These are phyloP conservation scores for Monosporascus cannonballus DNA, from an alignment of 2,329 filamentous ascomycete genomes.

Conservation along the genomic window DNA sequence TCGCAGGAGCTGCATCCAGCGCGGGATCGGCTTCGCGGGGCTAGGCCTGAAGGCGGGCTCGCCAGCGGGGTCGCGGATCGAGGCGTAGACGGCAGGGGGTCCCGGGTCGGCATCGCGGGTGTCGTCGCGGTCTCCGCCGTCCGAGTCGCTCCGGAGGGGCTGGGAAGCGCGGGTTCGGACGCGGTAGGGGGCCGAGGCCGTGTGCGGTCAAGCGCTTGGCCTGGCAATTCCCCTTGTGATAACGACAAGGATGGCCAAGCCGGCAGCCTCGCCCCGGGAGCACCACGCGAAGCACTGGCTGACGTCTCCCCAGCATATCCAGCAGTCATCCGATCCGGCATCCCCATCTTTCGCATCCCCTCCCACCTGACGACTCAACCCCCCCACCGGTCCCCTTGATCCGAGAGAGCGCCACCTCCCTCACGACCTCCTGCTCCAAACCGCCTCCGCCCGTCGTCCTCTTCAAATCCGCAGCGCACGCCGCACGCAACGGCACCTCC, in stretches of 20 bases:
- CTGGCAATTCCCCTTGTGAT: background rate
- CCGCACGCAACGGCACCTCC: conserved; percentile 42
- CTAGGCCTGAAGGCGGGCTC: no score
- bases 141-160: no score
- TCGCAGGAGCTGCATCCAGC: conserved; percentile 35
- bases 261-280: no score
- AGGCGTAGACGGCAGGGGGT: no score
- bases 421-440: conserved; percentile 22
- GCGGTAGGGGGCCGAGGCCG: no score
- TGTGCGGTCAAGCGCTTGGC: no score
- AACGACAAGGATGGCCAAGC: no score
- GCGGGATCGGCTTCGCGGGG: no score
- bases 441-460: conserved; percentile 16
- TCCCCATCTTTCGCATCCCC: conserved; percentile 19
- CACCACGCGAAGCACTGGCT: background rate
- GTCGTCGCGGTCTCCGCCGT: no score
- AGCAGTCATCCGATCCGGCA: conserved; percentile 4
- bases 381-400: conserved; percentile 40
- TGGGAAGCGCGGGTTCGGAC: no score
- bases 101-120: no score
- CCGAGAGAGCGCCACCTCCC: conserved; percentile 37
- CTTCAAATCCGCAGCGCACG: conserved; percentile 38
- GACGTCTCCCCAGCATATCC: conserved; percentile 12
- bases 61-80: no score
- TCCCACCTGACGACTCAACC: conserved; percentile 41